phyloP scores from a whole-genome alignment of 495 filamentous ascomycete species.

The Barbatosphaeria neglecta region DNA sequence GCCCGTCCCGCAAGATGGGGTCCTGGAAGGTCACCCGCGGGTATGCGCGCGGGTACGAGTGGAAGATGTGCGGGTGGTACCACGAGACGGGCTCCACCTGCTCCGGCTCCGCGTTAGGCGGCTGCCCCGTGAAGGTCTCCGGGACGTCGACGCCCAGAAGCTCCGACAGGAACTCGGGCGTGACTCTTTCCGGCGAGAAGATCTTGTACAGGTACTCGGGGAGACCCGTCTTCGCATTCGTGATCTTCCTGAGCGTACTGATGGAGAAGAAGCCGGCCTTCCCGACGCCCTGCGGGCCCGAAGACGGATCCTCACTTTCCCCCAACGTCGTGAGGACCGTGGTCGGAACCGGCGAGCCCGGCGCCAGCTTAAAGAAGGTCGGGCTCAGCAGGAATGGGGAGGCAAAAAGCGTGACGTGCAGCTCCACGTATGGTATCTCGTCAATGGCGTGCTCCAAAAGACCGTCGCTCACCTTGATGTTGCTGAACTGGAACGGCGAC shows the following conservation, averaged over 20 bases:
- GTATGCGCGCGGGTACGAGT: conserved; percentile 72
- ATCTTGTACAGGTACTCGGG: conserved; percentile 89
- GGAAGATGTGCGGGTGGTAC: conserved; percentile 60
- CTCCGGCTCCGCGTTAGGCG: neutral
- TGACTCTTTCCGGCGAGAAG: conserved; percentile 66
- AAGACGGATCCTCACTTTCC: conserved; percentile 36
- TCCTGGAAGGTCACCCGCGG: conserved; percentile 86
- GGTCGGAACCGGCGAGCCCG: conserved; percentile 45
- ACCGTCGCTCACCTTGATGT: conserved; percentile 14
- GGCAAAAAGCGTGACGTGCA: conserved; percentile 79
- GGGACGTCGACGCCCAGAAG: conserved; percentile 36
- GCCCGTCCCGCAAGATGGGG: conserved; percentile 46
- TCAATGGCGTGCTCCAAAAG: conserved; percentile 43
- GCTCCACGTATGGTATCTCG: conserved; percentile 61
- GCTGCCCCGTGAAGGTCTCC: conserved; percentile 11
- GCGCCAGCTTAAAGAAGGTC: conserved; percentile 53
- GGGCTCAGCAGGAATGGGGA: conserved; percentile 56
- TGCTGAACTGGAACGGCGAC: conserved; percentile 54
- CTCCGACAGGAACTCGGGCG: conserved; percentile 48
- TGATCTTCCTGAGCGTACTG: conserved; percentile 56
- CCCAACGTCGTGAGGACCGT: conserved; percentile 75
- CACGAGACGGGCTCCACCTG: conserved; percentile 52
- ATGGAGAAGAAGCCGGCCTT: conserved; percentile 77
- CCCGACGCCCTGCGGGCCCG: conserved; percentile 45
- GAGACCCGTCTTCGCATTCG: conserved; percentile 39